A percentile compares a stretch with the other conserved stretches of the same genome.
These are phyloP conservation scores for Saccharomycopsis phalli DNA, from an alignment of 1,139 yeast species.

Conservation along the genomic window DNA sequence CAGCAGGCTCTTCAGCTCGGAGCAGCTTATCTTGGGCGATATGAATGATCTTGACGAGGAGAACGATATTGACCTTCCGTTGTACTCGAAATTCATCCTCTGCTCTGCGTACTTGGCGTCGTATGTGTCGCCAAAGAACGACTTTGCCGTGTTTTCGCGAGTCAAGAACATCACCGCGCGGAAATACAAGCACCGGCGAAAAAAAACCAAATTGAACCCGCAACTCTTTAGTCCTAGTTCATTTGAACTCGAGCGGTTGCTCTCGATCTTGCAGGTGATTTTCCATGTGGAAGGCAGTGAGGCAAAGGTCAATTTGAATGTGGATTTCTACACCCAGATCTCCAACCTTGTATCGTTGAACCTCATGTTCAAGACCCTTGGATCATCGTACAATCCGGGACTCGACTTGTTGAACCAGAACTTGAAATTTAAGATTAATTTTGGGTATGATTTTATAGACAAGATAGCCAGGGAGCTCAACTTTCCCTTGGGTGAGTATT, in stretches of 20 bases:
- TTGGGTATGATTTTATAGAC: conserved; percentile 44
- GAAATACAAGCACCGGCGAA: conserved; percentile 23
- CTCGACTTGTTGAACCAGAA: conserved; percentile 53
- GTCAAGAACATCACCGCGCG: conserved; percentile 40
- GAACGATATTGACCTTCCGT: conserved; percentile 32
- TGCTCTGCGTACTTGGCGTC: conserved; percentile 69
- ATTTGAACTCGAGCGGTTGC: conserved; percentile 59
- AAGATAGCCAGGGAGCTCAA: conserved; percentile 43
- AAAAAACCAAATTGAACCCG: conserved; percentile 33
- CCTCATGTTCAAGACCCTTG: conserved; percentile 34
- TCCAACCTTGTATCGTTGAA: conserved; percentile 53
- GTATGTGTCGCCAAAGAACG: conserved; percentile 50
- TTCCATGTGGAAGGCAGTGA: conserved; percentile 27
- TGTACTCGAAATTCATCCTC: conserved; percentile 49
- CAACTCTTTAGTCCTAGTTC: conserved; percentile 50
- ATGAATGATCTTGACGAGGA: not conserved
- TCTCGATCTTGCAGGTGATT: conserved; percentile 58
- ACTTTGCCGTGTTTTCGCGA: conserved; percentile 51
- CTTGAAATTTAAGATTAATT: conserved; percentile 57
- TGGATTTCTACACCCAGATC: conserved; percentile 48
- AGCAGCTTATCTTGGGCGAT: conserved; percentile 1
- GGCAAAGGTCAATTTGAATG: conserved; percentile 30
- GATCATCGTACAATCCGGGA: conserved; percentile 28
- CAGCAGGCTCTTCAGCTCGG: conserved; percentile 30
- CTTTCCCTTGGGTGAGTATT: conserved; percentile 47